Evolutionary conservation across 1,139 yeast genomes (phyloP).

Genomic region (Geotrichum bryndzae): DNA sequence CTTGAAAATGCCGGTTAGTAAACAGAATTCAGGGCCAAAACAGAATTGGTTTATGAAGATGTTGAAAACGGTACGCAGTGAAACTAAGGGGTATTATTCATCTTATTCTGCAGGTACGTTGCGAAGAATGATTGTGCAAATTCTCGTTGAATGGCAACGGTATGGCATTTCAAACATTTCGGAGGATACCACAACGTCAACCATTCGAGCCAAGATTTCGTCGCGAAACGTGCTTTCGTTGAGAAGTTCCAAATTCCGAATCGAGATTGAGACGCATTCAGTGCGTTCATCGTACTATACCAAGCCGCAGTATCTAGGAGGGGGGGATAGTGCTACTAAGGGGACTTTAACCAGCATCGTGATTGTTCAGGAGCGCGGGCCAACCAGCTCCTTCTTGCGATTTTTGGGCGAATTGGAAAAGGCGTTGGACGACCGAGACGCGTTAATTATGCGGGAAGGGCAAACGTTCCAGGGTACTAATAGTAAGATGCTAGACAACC

Average conservation of each 20-base stretch:
- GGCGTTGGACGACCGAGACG: constrained; percentile 8
- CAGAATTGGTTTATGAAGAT: constrained; percentile 40
- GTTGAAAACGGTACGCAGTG: constrained; percentile 20
- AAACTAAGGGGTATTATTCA: constrained; percentile 25
- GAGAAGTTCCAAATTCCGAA: constrained; percentile 31
- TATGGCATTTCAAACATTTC: constrained; percentile 33
- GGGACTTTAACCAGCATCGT: constrained; percentile 5
- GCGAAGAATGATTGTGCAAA: constrained; percentile 30
- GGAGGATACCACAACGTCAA: constrained; percentile 25
- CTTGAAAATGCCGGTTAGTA: not conserved
- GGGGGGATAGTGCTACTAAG: not conserved
- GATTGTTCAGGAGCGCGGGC: constrained; percentile 13
- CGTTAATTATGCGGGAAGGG: not conserved
- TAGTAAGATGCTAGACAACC: not conserved
- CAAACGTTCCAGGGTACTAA: not conserved
- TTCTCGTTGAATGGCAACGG: constrained; percentile 34
- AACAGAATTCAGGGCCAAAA: constrained; percentile 6
- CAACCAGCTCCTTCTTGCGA: constrained; percentile 10
- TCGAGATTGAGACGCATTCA: constrained; percentile 22
- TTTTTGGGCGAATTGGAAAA: constrained; percentile 12
- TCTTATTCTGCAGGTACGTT: constrained; percentile 26
- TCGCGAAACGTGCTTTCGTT: constrained; percentile 33
- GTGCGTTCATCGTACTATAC: not conserved
- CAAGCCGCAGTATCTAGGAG: constrained; percentile 7
- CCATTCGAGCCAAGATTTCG: constrained; percentile 33